phyloP scores from a whole-genome alignment of 2,329 filamentous ascomycete genomes.

The Calonectria honghensis region DNA sequence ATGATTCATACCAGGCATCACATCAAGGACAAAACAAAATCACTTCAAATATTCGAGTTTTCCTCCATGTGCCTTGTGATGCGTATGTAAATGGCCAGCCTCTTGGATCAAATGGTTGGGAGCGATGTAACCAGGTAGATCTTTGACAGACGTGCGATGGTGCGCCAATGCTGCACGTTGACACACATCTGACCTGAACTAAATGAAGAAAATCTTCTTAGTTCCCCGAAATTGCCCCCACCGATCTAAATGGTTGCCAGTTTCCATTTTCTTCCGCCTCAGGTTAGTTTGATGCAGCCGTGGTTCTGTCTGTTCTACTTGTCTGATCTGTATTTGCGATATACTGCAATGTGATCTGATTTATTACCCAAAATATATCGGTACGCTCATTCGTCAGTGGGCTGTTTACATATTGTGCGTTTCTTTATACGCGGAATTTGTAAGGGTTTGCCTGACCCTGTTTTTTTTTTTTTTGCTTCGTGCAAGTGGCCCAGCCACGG shows the following conservation, averaged over 20 bases:
- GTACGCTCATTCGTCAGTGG: background rate
- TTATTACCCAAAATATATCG: background rate
- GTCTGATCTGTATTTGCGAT: too few relatives aligned
- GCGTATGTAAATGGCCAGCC: background rate
- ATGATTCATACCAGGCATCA: slow-evolving; percentile 72
- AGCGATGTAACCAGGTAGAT: background rate
- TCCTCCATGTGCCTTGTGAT: slow-evolving; percentile 28
- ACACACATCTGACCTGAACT: background rate
- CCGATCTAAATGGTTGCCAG: background rate
- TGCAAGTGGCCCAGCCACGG: background rate
- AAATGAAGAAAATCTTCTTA: background rate
- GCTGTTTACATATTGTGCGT: background rate
- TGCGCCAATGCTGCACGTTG: background rate
- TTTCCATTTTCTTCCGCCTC: background rate
- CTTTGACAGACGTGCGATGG: background rate
- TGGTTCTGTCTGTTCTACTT: background rate
- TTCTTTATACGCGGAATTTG: background rate
- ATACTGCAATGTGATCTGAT: background rate
- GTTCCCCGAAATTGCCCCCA: background rate
- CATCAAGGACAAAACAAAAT: slow-evolving; percentile 67
- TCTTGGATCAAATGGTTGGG: background rate
- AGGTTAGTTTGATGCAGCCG: background rate
- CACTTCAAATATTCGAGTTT: slow-evolving; percentile 53
- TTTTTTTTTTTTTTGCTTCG: background rate
- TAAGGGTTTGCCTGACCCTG: background rate